Percentiles rank a stretch among this genome's conserved stretches.
Evolutionary conservation across 2,329 filamentous ascomycete species (phyloP).

Genomic region (Xylaria digitata): DNA sequence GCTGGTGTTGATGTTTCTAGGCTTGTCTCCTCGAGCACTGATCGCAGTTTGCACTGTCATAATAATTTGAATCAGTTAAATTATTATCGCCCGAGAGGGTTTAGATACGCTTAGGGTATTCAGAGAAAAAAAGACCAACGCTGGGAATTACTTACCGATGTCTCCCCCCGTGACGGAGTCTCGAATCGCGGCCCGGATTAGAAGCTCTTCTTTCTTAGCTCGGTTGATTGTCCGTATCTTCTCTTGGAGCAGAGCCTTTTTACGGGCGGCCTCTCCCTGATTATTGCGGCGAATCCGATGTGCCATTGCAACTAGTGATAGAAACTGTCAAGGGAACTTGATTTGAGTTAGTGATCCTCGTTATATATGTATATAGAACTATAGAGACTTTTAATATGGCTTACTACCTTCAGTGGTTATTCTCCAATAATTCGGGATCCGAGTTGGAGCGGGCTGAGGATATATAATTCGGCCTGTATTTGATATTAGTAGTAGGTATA

Average conservation of each 20-base stretch:
- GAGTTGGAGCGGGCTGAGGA: not conserved
- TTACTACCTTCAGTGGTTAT: not conserved
- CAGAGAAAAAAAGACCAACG: not conserved
- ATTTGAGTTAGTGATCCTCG: not conserved
- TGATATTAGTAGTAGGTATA: not conserved
- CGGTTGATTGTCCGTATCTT: not conserved
- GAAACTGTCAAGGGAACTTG: no score
- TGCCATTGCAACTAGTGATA: not conserved
- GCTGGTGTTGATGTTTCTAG: not conserved
- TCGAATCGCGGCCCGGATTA: not conserved
- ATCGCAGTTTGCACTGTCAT: conserved; percentile 8
- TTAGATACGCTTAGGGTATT: not conserved
- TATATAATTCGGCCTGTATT: not conserved
- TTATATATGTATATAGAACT: not conserved
- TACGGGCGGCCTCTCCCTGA: not conserved
- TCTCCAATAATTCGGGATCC: no score
- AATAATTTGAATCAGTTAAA: not conserved
- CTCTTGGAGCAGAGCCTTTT: not conserved
- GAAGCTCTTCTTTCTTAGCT: not conserved
- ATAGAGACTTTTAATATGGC: not conserved
- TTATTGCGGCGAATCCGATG: not conserved
- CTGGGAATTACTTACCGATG: not conserved
- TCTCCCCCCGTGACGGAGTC: conserved; percentile 1
- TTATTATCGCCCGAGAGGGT: not conserved
- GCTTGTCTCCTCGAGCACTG: not conserved